Evolutionary conservation across 169 alveolate species (phyloP).

Genomic region (Perkinsus olseni): DNA sequence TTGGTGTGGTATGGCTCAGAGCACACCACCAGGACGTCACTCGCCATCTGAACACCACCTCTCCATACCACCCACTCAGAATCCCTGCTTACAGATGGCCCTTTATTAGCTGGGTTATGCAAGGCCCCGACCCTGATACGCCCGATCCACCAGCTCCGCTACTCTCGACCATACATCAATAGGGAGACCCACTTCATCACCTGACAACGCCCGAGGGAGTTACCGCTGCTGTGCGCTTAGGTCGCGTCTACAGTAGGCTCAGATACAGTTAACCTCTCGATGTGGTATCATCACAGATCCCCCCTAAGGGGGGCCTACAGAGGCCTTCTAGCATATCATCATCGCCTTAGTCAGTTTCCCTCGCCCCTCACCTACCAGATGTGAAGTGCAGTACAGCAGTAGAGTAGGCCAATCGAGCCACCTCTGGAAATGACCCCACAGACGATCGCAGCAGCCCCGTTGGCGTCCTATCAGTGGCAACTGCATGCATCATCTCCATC

Average conservation of each 20-base stretch:
- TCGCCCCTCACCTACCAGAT: background rate
- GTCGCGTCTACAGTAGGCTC: too few relatives aligned
- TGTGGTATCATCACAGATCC: background rate
- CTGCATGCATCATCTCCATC: background rate
- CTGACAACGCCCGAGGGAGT: too few relatives aligned
- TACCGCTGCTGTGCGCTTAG: too few relatives aligned
- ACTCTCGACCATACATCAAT: background rate
- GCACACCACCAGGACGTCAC: background rate
- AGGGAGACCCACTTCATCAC: background rate
- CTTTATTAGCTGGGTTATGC: background rate
- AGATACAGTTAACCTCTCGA: background rate
- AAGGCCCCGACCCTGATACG: background rate
- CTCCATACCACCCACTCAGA: background rate
- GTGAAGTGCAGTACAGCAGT: background rate
- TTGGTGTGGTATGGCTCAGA: background rate
- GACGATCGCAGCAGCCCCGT: background rate
- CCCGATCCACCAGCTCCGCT: background rate
- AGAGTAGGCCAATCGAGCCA: background rate
- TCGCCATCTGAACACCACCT: background rate
- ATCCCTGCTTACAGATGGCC: background rate
- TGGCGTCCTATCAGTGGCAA: background rate
- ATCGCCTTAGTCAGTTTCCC: background rate
- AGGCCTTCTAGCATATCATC: conserved; percentile 3
- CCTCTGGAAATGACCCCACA: background rate
- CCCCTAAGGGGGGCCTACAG: background rate